Percentiles rank a stretch among this genome's conserved stretches.
Evolutionary conservation across 108 stramenopile species (phyloP).

Genomic region (Hondaea fermentalgiana): DNA sequence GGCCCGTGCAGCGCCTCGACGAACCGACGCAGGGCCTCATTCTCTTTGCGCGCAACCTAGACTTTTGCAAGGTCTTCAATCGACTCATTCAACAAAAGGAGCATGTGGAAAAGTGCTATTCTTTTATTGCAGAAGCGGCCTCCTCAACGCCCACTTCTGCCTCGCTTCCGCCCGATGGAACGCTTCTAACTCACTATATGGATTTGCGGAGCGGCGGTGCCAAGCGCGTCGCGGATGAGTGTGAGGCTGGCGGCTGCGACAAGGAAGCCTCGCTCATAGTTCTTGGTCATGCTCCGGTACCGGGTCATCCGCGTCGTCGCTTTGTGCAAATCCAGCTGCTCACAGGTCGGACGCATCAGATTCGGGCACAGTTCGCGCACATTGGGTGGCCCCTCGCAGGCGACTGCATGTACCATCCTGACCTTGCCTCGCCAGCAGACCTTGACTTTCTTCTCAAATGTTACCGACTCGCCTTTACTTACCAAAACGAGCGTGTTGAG

Average conservation of each 20-base stretch:
- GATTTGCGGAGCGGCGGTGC: background rate
- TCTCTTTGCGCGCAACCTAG: background rate
- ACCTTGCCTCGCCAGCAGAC: background rate
- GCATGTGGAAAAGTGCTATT: background rate
- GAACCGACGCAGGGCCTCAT: background rate
- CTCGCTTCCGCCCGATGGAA: background rate
- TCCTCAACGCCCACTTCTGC: background rate
- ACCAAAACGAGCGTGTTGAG: background rate
- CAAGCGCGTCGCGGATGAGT: background rate
- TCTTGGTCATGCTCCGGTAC: background rate
- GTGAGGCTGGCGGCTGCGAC: background rate
- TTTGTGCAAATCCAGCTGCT: background rate
- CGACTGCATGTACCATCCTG: background rate
- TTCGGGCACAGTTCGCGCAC: background rate
- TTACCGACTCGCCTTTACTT: background rate
- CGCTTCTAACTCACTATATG: background rate
- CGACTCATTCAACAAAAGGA: background rate
- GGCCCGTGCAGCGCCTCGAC: conserved; percentile 13
- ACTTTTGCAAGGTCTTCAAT: background rate
- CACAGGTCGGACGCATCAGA: conserved; percentile 16
- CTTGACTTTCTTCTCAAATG: background rate
- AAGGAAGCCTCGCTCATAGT: background rate
- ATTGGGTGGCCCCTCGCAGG: background rate
- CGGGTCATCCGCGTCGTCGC: background rate
- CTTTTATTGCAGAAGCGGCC: background rate